phyloP scores from a whole-genome alignment of 2,329 filamentous ascomycete species.

The Phaeosphaeriaceae sp. region DNA sequence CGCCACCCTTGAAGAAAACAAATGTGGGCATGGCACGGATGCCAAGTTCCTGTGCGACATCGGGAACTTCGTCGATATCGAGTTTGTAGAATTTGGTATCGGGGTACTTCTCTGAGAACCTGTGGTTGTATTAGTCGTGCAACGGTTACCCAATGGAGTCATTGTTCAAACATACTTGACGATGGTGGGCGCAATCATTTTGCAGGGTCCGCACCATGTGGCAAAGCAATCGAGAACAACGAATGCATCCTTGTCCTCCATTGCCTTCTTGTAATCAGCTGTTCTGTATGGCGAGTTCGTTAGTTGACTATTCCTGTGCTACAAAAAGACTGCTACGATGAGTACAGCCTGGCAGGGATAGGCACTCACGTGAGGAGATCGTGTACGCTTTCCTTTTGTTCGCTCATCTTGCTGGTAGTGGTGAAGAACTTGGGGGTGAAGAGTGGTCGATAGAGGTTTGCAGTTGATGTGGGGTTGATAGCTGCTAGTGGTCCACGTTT shows the following conservation, averaged over 20 bases:
- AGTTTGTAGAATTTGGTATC: constrained; percentile 82
- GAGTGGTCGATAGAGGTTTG: constrained; percentile 43
- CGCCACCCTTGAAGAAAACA: constrained; percentile 78
- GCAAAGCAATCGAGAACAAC: constrained; percentile 88
- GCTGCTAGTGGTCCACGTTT: constrained; percentile 46
- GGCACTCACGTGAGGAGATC: constrained; percentile 54
- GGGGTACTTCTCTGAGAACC: constrained; percentile 65
- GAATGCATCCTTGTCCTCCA: constrained; percentile 61
- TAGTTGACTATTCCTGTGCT: not conserved
- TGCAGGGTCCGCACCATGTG: constrained; percentile 94
- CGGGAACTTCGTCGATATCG: constrained; percentile 82
- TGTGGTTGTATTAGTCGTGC: constrained; percentile 40
- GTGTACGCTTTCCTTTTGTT: constrained; percentile 54
- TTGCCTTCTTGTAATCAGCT: constrained; percentile 58
- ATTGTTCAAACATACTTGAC: constrained; percentile 59
- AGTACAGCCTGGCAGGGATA: constrained; percentile 5
- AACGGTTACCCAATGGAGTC: not conserved
- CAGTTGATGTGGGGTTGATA: constrained; percentile 31
- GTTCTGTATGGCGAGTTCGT: not conserved
- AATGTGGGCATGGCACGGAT: constrained; percentile 96
- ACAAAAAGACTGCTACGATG: constrained; percentile 19
- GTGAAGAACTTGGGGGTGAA: constrained; percentile 49
- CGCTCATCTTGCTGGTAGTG: constrained; percentile 51
- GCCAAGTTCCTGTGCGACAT: constrained; percentile 76
- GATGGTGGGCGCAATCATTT: constrained; percentile 80